Evolutionary conservation across 345 rosid species (phyloP), one percentile per base, ranked within the genome.

Genomic region (Rhodamnia rubescens): DNA sequence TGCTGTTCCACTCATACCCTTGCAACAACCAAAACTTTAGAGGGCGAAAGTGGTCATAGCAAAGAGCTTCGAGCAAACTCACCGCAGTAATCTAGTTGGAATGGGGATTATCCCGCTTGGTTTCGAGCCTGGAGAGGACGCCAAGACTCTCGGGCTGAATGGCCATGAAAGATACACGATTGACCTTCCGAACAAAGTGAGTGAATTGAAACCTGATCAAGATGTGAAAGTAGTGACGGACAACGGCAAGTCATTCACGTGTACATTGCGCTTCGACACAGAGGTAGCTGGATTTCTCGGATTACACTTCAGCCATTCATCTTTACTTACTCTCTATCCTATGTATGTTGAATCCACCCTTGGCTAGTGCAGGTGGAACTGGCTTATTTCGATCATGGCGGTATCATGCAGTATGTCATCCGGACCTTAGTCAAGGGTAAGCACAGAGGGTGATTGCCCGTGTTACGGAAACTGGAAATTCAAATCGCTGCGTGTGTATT

Each of bases 31-130:
- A 32, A 32, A 32, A 16, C 32, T 16, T 32, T 91, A 95, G 98
- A 98, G 98, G 54, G 98, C 92, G 86, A 95, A 95, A 90, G 97
- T 95, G 10, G 97, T 95, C 58, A 93, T 95, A 64, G 92, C 98
- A 26, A 96, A 94, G 92, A 93, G 97, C 90, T 94, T 95, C 81
- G 96, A 96, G 93, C 89, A 94, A 84, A 96, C 95, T 89, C 98
- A 95, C 87, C 90, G 96, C 12, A 92, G 97, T 87, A 96, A 96
- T 83, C 86, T 94, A 92, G 99, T 95, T 36, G 98, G 99, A 47
- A 93, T 94, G 99, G 97, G 98, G 47, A 92, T 96, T 55, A 84
- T 96, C 74, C 97, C 99, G 2, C 88, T 96, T 15, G 93, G 98
- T 87, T 96, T 93, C 88, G 94, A 95, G 89, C 16, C 95, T 15